Evolutionary conservation across 164 flowering plant genomes (phyloP), one percentile per base, ranked within the genome.

Genomic region (Taxillus chinensis): DNA sequence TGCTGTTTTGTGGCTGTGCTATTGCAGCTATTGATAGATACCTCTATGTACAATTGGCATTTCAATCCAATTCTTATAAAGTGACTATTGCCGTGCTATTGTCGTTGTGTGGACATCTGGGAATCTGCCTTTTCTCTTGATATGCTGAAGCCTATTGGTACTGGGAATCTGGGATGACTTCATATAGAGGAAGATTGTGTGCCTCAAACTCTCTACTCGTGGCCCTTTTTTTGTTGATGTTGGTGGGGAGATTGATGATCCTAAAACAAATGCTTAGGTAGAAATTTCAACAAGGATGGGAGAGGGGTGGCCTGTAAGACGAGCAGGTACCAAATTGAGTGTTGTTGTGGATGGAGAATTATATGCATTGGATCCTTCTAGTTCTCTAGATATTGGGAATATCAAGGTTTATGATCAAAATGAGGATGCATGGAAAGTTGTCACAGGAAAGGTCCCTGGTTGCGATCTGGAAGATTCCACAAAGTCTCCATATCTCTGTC

Each of bases 331-430:
- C n/a, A n/a, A n/a, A n/a, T n/a, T n/a, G n/a, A n/a, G n/a, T n/a
- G n/a, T n/a, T n/a, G 86, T 83, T 15, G 87, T 91, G 8, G 87
- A 89, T 43, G 90, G 80, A n/a, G 90, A 89, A 38, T 62, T 91
- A 61, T 91, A 89, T 79, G 90, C 92, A 8, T 67, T 91, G 62
- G 97, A 91, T 74, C 93, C 90, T 45, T 87, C 96, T 7, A 86
- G 83, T 68, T 80, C 92, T 45, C 63, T 77, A 41, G 89, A 91
- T 58, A 79, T 77, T 75, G 86, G 83, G 41, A 85, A 78, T 71
- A 86, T 91, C 61, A 87, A 85, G 71, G 75, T 82, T 3, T 91
- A 91, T 66, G 93, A 89, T 75, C 75, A 78, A 8, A 64, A 75
- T 65, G 87, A 80, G 45, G 96, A 91, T 77, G 67, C 82, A 58